These are phyloP conservation scores for Tylopilus felleus DNA, from an alignment of 768 basidiomycete genomes.

Conservation along the genomic window DNA sequence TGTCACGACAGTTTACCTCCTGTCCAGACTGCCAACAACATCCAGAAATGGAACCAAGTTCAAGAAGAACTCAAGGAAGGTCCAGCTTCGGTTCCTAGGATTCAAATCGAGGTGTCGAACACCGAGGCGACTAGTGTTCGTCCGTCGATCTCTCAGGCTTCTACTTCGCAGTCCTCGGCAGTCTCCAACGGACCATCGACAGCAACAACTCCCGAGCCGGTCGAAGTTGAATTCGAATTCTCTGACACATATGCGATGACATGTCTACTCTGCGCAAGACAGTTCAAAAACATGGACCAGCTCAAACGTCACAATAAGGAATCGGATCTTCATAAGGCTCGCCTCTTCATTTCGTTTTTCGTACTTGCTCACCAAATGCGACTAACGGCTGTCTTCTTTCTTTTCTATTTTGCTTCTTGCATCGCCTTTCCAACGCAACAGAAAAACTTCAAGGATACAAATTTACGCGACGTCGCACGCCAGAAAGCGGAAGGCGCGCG, in stretches of 20 bases:
- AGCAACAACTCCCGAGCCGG: conserved; percentile 37
- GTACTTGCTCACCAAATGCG: conserved; percentile 19
- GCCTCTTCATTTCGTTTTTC: conserved; percentile 38
- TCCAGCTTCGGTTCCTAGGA: conserved; percentile 24
- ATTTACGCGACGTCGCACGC: conserved; percentile 68
- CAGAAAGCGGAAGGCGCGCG: conserved; percentile 55
- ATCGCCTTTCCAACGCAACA: conserved; percentile 33
- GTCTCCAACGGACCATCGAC: conserved; percentile 23
- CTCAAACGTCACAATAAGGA: conserved; percentile 88
- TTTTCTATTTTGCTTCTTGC: background rate
- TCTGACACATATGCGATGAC: conserved; percentile 70
- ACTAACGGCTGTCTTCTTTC: conserved; percentile 29
- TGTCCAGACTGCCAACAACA: conserved; percentile 77
- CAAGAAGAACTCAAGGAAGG: conserved; percentile 77
- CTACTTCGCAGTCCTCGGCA: conserved; percentile 9
- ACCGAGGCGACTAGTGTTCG: conserved; percentile 5
- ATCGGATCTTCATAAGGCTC: conserved; percentile 94
- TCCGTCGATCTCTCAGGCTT: conserved; percentile 4
- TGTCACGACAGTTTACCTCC: conserved; percentile 1
- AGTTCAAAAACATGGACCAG: conserved; percentile 86
- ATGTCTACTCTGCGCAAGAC: conserved; percentile 88
- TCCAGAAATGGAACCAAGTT: conserved; percentile 96
- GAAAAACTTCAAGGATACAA: conserved; percentile 82
- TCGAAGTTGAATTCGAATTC: conserved; percentile 75
- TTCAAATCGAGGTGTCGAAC: conserved; percentile 6